Evolutionary conservation across 78 protist species (phyloP), one percentile per base, ranked within the genome.

Genomic region (Dictyostelium discoideum): DNA sequence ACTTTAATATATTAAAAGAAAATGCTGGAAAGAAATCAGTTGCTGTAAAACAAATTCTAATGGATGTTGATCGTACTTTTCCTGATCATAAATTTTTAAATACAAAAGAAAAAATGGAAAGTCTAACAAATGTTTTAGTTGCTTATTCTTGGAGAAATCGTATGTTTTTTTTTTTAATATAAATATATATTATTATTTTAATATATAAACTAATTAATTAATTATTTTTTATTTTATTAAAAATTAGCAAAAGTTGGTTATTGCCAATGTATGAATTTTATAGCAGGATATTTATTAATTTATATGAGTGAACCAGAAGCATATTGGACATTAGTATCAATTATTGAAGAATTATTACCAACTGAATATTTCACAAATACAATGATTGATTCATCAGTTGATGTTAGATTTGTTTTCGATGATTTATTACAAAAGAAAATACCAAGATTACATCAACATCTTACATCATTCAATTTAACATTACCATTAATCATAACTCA

Each of bases 241-340:
- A 1, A 32, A 32, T 32, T 32, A 89, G 94, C 95, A 39, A 83
- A 44, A 5, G 97, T 98, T n/a, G 97, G 98, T 18, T 98, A 98
- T 92, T 98, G 98, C 85, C 99, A 98, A 67, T 88, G 97, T 79
- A 96, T 98, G 98, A 98, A 98, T 79, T 97, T 97, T 78, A 46
- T 98, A 8, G 98, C 78, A 7, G 99, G 97, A 3, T 54, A 87
- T 57, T 89, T 98, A 54, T 92, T 98, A 50, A 54, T 97, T n/a
- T 26, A 57, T 69, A 92, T 98, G 97, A 90, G 92, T 84, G 99
- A 98, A 79, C 97, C 97, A 78, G 85, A 88, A 50, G 97, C 98
- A 57, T 98, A 98, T 92, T 98, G 98, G 99, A 37, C 78, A 60
- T 60, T 98, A n/a, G 89, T 69, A 26, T 39, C 95, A 18, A 76